Base-by-base conservation (phyloP, 1,139 yeast genomes). In the Blastobotrys petasosporus region DNA sequence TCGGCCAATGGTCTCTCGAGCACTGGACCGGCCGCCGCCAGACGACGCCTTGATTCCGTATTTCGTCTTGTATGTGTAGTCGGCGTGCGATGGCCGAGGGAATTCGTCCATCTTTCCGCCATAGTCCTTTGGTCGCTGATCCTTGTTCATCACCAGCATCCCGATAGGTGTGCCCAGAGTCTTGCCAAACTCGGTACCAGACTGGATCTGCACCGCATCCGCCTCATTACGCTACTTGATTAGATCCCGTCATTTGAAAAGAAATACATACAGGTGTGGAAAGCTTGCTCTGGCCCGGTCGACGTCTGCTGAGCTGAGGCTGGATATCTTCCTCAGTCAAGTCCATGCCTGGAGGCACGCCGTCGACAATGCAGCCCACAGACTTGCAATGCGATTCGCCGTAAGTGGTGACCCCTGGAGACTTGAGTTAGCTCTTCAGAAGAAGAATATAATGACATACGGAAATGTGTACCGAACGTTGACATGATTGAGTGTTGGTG, bases 71-170 rank as follows among this genome's bases (percentile, higher is more conserved):
- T 92, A 92, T 20, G 98, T 92, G 76, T 77, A 88, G 68, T 92
- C 98, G 12, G 98, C 98, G 68, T 92, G 98, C 39, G 96, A 85
- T 23, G 98, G 98, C 66, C 98, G 80, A 54, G 98, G 98, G 72
- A 82, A 92, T 54, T 84, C 75, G 63, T 90, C 97, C 66, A 95
- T 90, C 62, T 90, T 97, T n/a, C 43, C 43, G 28, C 87, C 77
- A 73, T 92, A 92, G 67, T 92, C 98, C 55, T 87, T 80, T 13
- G 98, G 98, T 62, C 97, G 79, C 65, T 92, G 98, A 69, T 92
- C 98, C 71, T 92, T 90, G 67, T 92, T 92, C 61, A 75, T 75
- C 17, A 92, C 95, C 51, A 88, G 65, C 97, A 92, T 86, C 17
- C 87, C 97, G 55, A 92, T 85, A 36, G 98, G 97, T 33, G 97